Percentiles rank a stretch among this genome's conserved stretches.
phyloP scores from a whole-genome alignment of 768 basidiomycete species.

The Leccinum olivaceopallidum region DNA sequence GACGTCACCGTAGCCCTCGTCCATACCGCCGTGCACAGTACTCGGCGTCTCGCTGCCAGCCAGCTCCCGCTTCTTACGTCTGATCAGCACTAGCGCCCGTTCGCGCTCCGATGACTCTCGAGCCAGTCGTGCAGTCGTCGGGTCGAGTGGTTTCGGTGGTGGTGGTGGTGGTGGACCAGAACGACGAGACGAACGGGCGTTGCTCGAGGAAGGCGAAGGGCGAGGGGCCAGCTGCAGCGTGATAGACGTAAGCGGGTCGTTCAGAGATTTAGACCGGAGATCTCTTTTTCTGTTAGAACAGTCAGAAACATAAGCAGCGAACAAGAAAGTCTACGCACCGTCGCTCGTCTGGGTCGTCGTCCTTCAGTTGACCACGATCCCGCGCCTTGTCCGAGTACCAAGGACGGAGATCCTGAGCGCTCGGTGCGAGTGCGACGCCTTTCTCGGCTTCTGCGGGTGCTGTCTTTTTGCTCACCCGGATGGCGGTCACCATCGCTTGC shows the following conservation, averaged over 20 bases:
- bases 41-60: conserved; percentile 70
- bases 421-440: too few species aligned
- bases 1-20: conserved; percentile 62
- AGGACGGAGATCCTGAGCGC: too few species aligned
- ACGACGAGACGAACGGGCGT: conserved; percentile 14
- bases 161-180: conserved; percentile 8
- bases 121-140: conserved; percentile 54
- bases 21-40: conserved; percentile 51
- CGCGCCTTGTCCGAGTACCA: too few species aligned
- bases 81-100: conserved; percentile 71
- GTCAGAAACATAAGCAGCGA: conserved; percentile 2
- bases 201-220: conserved; percentile 11
- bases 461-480: conserved; percentile 37
- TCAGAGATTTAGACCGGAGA: conserved; percentile 55
- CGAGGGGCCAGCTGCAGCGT: conserved; percentile 60
- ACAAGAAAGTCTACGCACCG: too few species aligned
- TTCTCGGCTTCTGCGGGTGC: too few species aligned
- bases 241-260: conserved; percentile 77
- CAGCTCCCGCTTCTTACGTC: conserved; percentile 63
- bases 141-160: conserved; percentile 38
- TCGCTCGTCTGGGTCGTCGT: too few species aligned
- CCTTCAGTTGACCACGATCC: too few species aligned
- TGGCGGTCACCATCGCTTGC: conserved; percentile 47
- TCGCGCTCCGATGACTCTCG: conserved; percentile 77
- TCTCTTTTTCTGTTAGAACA: conserved; percentile 54